Evolutionary conservation across 2,329 filamentous ascomycete genomes (phyloP).

Genomic region (Tolypocladium pustulatum): DNA sequence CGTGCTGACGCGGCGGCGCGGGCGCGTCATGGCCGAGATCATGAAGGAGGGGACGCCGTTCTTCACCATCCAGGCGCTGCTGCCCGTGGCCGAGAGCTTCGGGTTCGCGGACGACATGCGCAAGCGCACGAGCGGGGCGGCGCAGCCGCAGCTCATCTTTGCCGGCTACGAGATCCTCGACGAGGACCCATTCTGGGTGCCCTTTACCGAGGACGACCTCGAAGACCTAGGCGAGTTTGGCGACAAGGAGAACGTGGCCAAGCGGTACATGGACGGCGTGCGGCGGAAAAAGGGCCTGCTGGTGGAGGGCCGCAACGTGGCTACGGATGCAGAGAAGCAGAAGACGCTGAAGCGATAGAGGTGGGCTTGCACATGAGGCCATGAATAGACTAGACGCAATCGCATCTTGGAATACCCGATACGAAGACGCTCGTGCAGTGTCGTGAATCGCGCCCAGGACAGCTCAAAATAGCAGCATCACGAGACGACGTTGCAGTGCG

Average conservation of each 20-base stretch:
- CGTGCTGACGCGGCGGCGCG: slow-evolving; percentile 89
- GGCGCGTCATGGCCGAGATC: slow-evolving; percentile 77
- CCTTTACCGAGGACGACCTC: slow-evolving; percentile 89
- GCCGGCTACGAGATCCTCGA: slow-evolving; percentile 87
- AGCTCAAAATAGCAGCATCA: neutral
- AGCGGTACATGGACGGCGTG: slow-evolving; percentile 89
- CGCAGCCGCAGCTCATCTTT: slow-evolving; percentile 88
- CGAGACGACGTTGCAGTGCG: neutral
- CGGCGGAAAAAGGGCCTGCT: slow-evolving; percentile 78
- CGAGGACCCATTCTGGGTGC: slow-evolving; percentile 96
- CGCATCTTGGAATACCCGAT: too few species aligned
- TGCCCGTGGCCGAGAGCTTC: slow-evolving; percentile 91
- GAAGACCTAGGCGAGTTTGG: slow-evolving; percentile 93
- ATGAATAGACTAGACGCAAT: neutral
- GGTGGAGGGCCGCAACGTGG: slow-evolving; percentile 65
- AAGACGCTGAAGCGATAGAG: slow-evolving; percentile 53
- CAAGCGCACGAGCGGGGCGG: slow-evolving; percentile 82
- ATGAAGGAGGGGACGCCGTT: slow-evolving; percentile 95
- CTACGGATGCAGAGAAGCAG: slow-evolving; percentile 88
- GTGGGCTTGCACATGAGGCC: neutral
- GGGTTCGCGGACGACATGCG: slow-evolving; percentile 95
- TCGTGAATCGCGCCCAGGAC: neutral
- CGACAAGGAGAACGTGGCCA: slow-evolving; percentile 91
- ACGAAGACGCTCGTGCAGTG: neutral
- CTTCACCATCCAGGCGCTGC: slow-evolving; percentile 80